A percentile compares a stretch with the other conserved stretches of the same genome.
Conservation (phyloP, 139 green algal species). For the Chlorella vulgaris region DNA sequence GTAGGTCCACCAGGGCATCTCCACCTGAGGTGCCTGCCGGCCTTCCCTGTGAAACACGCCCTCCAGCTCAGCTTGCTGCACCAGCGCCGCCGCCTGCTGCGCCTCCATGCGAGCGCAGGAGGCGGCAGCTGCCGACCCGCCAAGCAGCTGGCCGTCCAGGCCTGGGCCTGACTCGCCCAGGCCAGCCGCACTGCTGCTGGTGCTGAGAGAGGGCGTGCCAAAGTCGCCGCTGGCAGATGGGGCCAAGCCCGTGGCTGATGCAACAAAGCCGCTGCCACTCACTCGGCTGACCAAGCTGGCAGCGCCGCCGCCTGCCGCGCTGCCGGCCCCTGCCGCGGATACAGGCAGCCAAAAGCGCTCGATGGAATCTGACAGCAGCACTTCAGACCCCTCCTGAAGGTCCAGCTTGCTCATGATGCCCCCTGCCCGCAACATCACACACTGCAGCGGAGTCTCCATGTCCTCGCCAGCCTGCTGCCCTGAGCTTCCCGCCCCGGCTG, state of each 20-base stretch:
- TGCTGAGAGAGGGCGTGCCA: constrained; percentile 7
- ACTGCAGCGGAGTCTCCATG: constrained; percentile 54
- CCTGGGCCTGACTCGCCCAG: too few species aligned
- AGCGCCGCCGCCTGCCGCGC: not conserved
- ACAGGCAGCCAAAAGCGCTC: constrained; percentile 82
- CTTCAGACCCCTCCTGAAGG: constrained; percentile 75
- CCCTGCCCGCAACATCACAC: constrained; percentile 84
- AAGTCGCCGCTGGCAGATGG: not conserved
- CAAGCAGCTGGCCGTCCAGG: too few species aligned
- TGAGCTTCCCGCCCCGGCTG: not conserved
- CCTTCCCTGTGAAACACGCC: not conserved
- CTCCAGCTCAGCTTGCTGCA: not conserved
- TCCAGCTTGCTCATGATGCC: constrained; percentile 88
- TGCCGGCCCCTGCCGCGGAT: not conserved
- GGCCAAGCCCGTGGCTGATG: not conserved
- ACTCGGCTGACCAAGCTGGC: not conserved
- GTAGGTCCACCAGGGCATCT: constrained; percentile 97
- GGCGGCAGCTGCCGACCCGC: too few species aligned
- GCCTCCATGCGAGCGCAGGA: too few species aligned
- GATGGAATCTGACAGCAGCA: constrained; percentile 56
- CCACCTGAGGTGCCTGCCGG: constrained; percentile 46
- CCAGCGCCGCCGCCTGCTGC: not conserved
- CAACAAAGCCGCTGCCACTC: not conserved
- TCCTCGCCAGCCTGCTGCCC: not conserved
- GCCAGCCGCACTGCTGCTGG: constrained; percentile 14